These are phyloP conservation scores for Aethionema arabicum DNA, from an alignment of 345 rosid genomes.

Conservation along the genomic window DNA sequence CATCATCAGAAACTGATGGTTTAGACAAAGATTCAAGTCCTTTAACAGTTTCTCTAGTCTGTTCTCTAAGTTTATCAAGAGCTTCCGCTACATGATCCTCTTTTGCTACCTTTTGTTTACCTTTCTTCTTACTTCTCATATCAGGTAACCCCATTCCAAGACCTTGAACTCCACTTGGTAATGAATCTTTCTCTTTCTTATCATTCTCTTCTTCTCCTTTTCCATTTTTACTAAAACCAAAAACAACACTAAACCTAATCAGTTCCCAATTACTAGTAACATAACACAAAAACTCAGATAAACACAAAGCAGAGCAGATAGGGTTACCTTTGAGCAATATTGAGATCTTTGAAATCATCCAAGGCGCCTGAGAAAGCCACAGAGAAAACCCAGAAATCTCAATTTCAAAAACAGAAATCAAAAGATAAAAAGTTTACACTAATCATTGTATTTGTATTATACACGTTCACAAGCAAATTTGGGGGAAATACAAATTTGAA, in stretches of 20 bases:
- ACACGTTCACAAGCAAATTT: background rate
- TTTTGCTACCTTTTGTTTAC: constrained; percentile 60
- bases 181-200: constrained; percentile 41
- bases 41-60: constrained; percentile 79
- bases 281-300: constrained; percentile 6
- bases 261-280: background rate
- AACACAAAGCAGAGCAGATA: background rate
- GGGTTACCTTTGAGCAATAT: constrained; percentile 58
- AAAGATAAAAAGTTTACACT: background rate
- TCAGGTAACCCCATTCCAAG: constrained; percentile 95
- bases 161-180: constrained; percentile 72
- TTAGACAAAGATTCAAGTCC: constrained; percentile 72
- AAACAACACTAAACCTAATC: constrained; percentile 13
- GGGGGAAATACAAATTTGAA: background rate
- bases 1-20: constrained; percentile 59
- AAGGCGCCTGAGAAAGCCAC: constrained; percentile 73
- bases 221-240: constrained; percentile 40
- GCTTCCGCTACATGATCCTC: constrained; percentile 80
- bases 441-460: background rate
- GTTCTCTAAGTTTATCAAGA: constrained; percentile 81
- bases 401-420: background rate
- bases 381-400: constrained; percentile 19
- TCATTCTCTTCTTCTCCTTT: constrained; percentile 44
- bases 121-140: constrained; percentile 80
- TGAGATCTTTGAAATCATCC: constrained; percentile 94